These are phyloP conservation scores for Botrytis porri DNA, from an alignment of 2,329 filamentous ascomycete species.

Conservation along the genomic window DNA sequence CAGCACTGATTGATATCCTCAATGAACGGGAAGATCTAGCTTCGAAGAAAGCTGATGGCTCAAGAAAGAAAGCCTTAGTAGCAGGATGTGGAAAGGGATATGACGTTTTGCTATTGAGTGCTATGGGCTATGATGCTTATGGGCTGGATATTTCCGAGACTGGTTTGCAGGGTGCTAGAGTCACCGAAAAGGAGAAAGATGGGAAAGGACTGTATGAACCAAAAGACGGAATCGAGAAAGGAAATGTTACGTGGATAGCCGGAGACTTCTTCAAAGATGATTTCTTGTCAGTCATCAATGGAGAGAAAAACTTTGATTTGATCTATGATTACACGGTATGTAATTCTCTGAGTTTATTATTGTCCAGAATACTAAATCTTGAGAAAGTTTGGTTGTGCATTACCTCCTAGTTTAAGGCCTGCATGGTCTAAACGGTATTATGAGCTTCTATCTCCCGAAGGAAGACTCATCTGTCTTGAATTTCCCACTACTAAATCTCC, in stretches of 20 bases:
- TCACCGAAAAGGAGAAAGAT: conserved; percentile 28
- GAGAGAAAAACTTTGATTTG: conserved; percentile 56
- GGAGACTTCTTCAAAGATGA: conserved; percentile 67
- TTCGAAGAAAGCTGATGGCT: conserved; percentile 22
- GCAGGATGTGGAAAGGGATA: conserved; percentile 81
- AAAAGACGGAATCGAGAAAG: conserved; percentile 45
- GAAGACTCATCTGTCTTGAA: conserved; percentile 65
- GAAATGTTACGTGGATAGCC: conserved; percentile 53
- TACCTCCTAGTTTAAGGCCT: conserved; percentile 52
- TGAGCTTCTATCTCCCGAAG: conserved; percentile 48
- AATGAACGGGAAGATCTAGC: conserved; percentile 45
- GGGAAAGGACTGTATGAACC: conserved; percentile 45
- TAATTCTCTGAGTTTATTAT: not conserved
- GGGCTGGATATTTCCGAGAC: conserved; percentile 58
- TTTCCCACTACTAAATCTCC: conserved; percentile 73
- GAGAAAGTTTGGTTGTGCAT: conserved; percentile 58
- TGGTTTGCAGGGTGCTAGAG: conserved; percentile 24
- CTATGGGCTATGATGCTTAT: conserved; percentile 72
- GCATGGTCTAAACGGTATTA: conserved; percentile 53
- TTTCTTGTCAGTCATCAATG: conserved; percentile 48
- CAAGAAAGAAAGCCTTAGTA: conserved; percentile 60
- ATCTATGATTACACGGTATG: conserved; percentile 63
- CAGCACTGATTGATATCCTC: conserved; percentile 54
- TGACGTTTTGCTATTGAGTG: conserved; percentile 72
- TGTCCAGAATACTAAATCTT: conserved; percentile 20